These are phyloP conservation scores for Miamiensis avidus DNA, from an alignment of 169 alveolate species.

Conservation along the genomic window DNA sequence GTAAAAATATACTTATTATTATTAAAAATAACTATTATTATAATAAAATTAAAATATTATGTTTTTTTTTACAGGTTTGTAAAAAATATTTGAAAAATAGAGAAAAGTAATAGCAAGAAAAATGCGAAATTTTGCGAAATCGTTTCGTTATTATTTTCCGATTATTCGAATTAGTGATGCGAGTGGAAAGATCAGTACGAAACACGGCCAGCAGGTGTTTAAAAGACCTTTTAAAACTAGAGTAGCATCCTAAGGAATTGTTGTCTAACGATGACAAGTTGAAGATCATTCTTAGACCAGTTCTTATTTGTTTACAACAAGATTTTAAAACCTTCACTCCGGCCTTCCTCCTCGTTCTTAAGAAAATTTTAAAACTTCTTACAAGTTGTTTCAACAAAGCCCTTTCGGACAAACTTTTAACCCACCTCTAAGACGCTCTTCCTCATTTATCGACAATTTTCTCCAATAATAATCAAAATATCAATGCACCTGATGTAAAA, in stretches of 20 bases:
- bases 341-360: neutral
- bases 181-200: constrained; percentile 19
- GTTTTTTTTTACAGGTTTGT: no score
- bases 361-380: constrained; percentile 10
- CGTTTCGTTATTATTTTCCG: neutral
- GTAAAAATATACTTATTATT: neutral
- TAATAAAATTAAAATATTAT: no score
- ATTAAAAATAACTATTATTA: no score
- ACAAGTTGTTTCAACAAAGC: constrained; percentile 22
- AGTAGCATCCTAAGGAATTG: constrained; percentile 13
- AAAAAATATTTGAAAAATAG: constrained; percentile 9
- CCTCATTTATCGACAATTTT: no score
- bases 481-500: no score
- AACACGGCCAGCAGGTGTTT: constrained; percentile 7
- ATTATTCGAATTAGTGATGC: constrained; percentile 10
- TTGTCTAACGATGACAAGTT: constrained; percentile 18
- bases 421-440: neutral
- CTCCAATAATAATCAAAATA: no score
- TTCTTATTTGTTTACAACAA: constrained; percentile 7
- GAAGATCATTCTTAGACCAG: constrained; percentile 12
- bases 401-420: neutral
- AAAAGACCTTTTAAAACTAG: constrained; percentile 1
- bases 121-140: neutral
- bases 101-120: constrained; percentile 2
- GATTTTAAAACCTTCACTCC: constrained; percentile 15